A percentile compares a stretch with the other conserved stretches of the same genome.
Conservation (phyloP, 345 rosid species). For the Theobroma cacao region DNA sequence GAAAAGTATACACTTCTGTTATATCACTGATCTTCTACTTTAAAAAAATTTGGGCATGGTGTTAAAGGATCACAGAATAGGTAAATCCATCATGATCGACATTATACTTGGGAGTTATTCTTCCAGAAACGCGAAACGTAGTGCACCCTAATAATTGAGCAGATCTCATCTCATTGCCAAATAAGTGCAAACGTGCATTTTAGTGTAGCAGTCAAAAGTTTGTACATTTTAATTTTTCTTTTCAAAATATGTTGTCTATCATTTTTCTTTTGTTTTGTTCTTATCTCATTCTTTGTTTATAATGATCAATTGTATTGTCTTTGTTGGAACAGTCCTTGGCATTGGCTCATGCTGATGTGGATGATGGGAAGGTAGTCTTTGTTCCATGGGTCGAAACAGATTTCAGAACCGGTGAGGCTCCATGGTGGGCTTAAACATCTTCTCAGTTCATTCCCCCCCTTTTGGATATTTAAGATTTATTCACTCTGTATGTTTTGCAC, state of each 20-base stretch:
- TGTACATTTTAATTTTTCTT: background rate
- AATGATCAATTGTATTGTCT: background rate
- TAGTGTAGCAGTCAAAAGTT: background rate
- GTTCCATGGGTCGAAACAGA: constrained; percentile 94
- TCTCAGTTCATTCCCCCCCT: background rate
- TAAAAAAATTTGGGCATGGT: background rate
- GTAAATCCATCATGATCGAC: background rate
- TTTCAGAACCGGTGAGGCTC: constrained; percentile 94
- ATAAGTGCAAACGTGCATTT: background rate
- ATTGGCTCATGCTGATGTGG: constrained; percentile 76
- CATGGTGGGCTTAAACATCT: constrained; percentile 77
- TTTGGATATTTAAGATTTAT: constrained; percentile 2
- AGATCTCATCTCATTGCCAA: background rate
- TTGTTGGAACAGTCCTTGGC: constrained; percentile 67
- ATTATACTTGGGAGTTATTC: too few relatives aligned
- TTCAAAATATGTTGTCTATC: background rate
- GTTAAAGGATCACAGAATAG: background rate
- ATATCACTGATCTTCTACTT: background rate
- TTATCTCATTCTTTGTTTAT: background rate
- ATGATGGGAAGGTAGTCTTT: constrained; percentile 81
- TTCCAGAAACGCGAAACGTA: background rate
- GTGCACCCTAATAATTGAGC: background rate
- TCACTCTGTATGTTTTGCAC: constrained; percentile 8
- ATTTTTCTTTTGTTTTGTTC: background rate
- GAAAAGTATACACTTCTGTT: background rate